phyloP scores from a whole-genome alignment of 176 grass and related monocot genomes.

The Puya raimondii region DNA sequence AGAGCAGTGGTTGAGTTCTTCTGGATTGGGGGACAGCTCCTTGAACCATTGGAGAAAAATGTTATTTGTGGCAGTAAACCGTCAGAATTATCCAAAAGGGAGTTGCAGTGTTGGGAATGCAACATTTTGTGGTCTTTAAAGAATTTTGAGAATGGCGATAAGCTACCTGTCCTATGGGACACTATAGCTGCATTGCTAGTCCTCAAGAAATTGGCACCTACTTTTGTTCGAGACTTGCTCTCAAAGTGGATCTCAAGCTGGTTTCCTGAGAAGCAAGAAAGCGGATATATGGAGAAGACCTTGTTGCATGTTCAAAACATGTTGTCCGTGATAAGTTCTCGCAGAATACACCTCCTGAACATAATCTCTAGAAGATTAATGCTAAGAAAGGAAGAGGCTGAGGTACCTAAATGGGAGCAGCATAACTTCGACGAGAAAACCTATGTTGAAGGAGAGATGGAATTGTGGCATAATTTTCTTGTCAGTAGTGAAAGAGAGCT shows the following conservation, averaged over 20 bases:
- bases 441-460: slow-evolving; percentile 11
- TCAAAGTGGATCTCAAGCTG: slow-evolving; percentile 47
- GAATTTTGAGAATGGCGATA: slow-evolving; percentile 52
- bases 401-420: slow-evolving; percentile 2
- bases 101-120: slow-evolving; percentile 46
- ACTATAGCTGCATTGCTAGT: slow-evolving; percentile 38
- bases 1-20: slow-evolving; percentile 78
- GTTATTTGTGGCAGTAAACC: slow-evolving; percentile 14
- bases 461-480: slow-evolving; percentile 59
- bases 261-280: slow-evolving; percentile 23
- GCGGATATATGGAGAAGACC: slow-evolving; percentile 31
- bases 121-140: slow-evolving; percentile 55
- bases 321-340: slow-evolving; percentile 33
- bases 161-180: slow-evolving; percentile 55
- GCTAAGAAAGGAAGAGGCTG: slow-evolving; percentile 1
- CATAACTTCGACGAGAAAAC: slow-evolving; percentile 9
- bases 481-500: slow-evolving; percentile 58
- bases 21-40: slow-evolving; percentile 60
- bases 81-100: slow-evolving; percentile 23
- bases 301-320: slow-evolving; percentile 20
- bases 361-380: slow-evolving; percentile 68
- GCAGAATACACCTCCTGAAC: slow-evolving; percentile 69
- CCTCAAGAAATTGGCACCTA: slow-evolving; percentile 37
- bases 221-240: slow-evolving; percentile 42
- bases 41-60: slow-evolving; percentile 43